Conservation (phyloP, 2,329 filamentous ascomycete genomes). For the Zarea fungicola region DNA sequence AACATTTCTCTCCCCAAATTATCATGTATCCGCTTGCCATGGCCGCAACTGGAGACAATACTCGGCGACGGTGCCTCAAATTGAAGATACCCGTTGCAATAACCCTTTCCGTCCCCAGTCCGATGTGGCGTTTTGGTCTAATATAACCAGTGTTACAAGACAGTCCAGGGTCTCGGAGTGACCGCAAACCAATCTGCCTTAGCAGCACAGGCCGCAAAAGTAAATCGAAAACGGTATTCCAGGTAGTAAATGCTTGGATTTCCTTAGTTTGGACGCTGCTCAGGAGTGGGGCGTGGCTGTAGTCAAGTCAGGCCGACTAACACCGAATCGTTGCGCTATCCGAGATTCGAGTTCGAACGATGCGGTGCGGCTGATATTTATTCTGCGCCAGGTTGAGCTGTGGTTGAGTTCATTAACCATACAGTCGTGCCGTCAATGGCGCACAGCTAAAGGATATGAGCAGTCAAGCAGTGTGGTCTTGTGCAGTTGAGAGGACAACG, state of each 20-base stretch:
- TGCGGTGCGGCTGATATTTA: background rate
- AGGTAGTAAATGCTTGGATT: no score
- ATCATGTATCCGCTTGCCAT: no score
- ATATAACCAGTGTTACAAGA: no score
- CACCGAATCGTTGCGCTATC: no score
- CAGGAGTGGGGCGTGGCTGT: slow-evolving; percentile 1
- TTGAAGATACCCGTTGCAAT: background rate
- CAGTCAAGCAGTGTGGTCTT: background rate
- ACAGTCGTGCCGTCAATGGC: slow-evolving; percentile 4
- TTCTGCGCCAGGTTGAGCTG: background rate
- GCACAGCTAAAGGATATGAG: background rate
- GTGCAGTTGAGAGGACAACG: background rate
- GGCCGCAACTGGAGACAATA: no score
- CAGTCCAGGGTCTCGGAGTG: no score
- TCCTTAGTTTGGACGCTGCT: no score
- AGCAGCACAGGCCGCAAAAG: no score
- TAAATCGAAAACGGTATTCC: no score
- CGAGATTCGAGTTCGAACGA: slow-evolving; percentile 1
- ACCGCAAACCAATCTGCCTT: no score
- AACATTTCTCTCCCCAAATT: no score
- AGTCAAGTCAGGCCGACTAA: background rate
- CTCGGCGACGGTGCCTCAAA: slow-evolving; percentile 1
- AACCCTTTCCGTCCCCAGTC: background rate
- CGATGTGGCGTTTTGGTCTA: slow-evolving; percentile 7
- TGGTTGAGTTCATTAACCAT: background rate